Base-by-base conservation (phyloP, 2,329 filamentous ascomycete species). In the Pestalotiopsis sp. region DNA sequence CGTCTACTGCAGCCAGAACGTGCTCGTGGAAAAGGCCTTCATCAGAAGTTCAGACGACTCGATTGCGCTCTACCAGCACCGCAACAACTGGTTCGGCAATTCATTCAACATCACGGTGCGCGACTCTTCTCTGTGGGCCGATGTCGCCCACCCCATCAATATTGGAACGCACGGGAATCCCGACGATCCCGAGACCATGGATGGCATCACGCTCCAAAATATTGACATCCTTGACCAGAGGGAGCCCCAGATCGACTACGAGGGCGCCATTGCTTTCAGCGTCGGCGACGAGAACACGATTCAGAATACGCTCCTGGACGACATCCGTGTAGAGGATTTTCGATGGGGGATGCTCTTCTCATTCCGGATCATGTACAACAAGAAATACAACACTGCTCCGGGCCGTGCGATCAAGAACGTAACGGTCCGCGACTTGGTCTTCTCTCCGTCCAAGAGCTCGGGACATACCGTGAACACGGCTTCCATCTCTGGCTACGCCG, bases 121-220 rank as follows among this genome's bases (percentile, higher is more conserved):
- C 23, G 74, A 80, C 67, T 78, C 74, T 12, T 69, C 72, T 1
- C 69, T 81, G 6, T 71, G 76, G 58, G 74, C 79, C 0, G 79
- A 80, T 41, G 71, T 78, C 61, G 78, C 78, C 0, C 79, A 81
- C 62, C 74, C 79, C 0, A 77, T 80, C 52, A 76, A 80, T 4
- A 76, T 81, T 12, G 79, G 79, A 1, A 81, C 78, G 12, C 79
- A 81, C 59, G 79, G 79, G 2, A 79, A 80, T 57, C 72, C 78
- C 0, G 72, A 68, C 71, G 71, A 9, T 78, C 79, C 0, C 0
- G 80, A 81, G 72, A 79, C 74, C 0, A 74, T 78, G 56, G 70
- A 71, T 20, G 73, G 72, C 27, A 70, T 81, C 4, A 68, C 59
- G 0, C 74, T 81, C 66, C 71, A 71, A n/a, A 78, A 80, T 13